Percentiles rank a stretch among this genome's conserved stretches.
Evolutionary conservation across 352 stramenopile genomes (phyloP).

Genomic region (Elongisporangium senticosum): DNA sequence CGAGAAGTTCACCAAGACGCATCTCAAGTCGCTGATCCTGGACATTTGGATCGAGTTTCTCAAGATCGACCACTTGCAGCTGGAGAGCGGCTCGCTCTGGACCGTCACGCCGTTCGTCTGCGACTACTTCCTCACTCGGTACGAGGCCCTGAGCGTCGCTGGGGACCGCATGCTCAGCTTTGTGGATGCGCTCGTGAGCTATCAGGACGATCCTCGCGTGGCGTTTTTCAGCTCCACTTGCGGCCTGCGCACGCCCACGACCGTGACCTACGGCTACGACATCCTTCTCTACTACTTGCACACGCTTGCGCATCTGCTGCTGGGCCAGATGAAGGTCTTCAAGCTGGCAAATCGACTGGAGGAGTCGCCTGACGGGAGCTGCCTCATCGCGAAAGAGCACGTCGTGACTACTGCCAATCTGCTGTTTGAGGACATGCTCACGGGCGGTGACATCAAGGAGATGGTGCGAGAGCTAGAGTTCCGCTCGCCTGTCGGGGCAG

Average conservation of each 20-base stretch:
- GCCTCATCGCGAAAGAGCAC: neutral
- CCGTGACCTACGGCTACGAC: slow-evolving; percentile 31
- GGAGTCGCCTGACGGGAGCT: slow-evolving; percentile 10
- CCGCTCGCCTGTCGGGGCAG: neutral
- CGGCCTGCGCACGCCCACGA: slow-evolving; percentile 9
- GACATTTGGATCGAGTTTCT: slow-evolving; percentile 76
- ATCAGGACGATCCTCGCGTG: slow-evolving; percentile 45
- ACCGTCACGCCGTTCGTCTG: slow-evolving; percentile 63
- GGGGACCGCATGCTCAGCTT: slow-evolving; percentile 49
- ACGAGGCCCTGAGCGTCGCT: slow-evolving; percentile 41
- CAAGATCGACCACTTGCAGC: slow-evolving; percentile 54
- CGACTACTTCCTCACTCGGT: slow-evolving; percentile 58
- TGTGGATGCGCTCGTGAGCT: slow-evolving; percentile 30
- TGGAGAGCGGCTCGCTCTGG: slow-evolving; percentile 44
- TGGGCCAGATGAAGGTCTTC: slow-evolving; percentile 71
- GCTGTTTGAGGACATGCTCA: neutral
- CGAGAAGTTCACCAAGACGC: slow-evolving; percentile 9
- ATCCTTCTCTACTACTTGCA: slow-evolving; percentile 69
- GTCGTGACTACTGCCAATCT: neutral
- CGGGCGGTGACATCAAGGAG: neutral
- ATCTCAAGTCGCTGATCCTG: slow-evolving; percentile 38
- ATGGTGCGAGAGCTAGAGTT: neutral
- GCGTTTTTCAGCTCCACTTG: slow-evolving; percentile 57
- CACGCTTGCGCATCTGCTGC: slow-evolving; percentile 54
- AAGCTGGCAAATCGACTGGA: slow-evolving; percentile 42